Evolutionary conservation across 1,284 basidiomycete genomes (phyloP).

Genomic region (Xerocomus amazonicus): DNA sequence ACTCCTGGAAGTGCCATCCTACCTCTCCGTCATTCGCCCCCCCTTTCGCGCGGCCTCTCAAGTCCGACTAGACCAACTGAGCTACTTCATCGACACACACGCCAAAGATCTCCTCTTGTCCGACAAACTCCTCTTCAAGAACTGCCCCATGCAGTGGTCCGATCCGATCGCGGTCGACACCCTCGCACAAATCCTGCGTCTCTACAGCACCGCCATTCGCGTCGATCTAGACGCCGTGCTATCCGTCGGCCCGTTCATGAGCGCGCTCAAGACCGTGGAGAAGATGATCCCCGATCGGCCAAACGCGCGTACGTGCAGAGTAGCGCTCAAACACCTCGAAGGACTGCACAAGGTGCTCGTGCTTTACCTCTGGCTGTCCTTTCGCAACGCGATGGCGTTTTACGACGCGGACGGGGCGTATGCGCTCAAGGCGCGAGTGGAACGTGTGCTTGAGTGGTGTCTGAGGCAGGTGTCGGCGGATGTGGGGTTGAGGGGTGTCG

Average conservation of each 20-base stretch:
- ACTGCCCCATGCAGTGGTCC: conserved; percentile 47
- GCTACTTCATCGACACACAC: conserved; percentile 44
- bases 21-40: conserved; percentile 47
- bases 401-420: conserved; percentile 52
- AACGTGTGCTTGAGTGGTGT: conserved; percentile 67
- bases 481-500: background rate
- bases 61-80: conserved; percentile 32
- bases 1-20: conserved; percentile 45
- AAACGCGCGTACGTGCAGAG: conserved; percentile 14
- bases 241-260: conserved; percentile 39
- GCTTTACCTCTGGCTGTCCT: conserved; percentile 85
- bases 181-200: conserved; percentile 35
- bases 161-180: conserved; percentile 35
- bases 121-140: conserved; percentile 49
- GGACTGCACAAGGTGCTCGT: conserved; percentile 79
- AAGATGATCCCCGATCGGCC: conserved; percentile 10
- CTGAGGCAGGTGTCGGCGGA: conserved; percentile 41
- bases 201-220: conserved; percentile 34
- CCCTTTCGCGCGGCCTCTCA: conserved; percentile 42
- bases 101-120: conserved; percentile 41
- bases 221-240: conserved; percentile 39
- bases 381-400: conserved; percentile 76
- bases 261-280: conserved; percentile 44
- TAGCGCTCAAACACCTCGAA: conserved; percentile 59
- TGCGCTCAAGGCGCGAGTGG: conserved; percentile 61